These are phyloP conservation scores for Suillus alpinus DNA, from an alignment of 768 basidiomycete genomes.

Conservation along the genomic window DNA sequence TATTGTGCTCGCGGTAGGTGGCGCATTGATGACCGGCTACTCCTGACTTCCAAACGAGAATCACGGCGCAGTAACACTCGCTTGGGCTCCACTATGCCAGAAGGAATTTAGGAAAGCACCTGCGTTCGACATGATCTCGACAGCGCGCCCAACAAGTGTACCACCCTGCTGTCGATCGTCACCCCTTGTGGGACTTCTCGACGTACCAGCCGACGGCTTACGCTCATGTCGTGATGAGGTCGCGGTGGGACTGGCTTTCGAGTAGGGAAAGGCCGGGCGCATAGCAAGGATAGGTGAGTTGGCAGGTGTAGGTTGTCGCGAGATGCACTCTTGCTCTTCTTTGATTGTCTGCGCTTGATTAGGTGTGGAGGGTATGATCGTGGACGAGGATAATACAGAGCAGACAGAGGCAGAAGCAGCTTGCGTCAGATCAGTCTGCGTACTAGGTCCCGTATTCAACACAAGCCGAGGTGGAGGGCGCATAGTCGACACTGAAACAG, in stretches of 20 bases:
- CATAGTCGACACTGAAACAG: slow-evolving; percentile 10
- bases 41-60: background rate
- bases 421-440: slow-evolving; percentile 23
- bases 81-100: slow-evolving; percentile 38
- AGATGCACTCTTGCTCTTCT: slow-evolving; percentile 37
- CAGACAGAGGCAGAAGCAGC: slow-evolving; percentile 10
- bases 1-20: background rate
- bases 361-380: slow-evolving; percentile 17
- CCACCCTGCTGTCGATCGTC: slow-evolving; percentile 32
- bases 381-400: background rate
- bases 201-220: slow-evolving; percentile 16
- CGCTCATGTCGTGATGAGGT: slow-evolving; percentile 13
- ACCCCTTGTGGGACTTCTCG: slow-evolving; percentile 27
- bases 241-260: slow-evolving; percentile 1
- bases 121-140: slow-evolving; percentile 78
- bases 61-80: slow-evolving; percentile 22
- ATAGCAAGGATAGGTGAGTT: slow-evolving; percentile 52
- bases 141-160: slow-evolving; percentile 59
- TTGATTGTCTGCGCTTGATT: slow-evolving; percentile 8
- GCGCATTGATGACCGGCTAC: background rate
- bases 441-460: slow-evolving; percentile 26
- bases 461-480: slow-evolving; percentile 27
- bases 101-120: slow-evolving; percentile 71
- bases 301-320: slow-evolving; percentile 55
- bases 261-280: slow-evolving; percentile 20